Evolutionary conservation across 139 green algal species (phyloP).

Genomic region (Picocystis salinarum): DNA sequence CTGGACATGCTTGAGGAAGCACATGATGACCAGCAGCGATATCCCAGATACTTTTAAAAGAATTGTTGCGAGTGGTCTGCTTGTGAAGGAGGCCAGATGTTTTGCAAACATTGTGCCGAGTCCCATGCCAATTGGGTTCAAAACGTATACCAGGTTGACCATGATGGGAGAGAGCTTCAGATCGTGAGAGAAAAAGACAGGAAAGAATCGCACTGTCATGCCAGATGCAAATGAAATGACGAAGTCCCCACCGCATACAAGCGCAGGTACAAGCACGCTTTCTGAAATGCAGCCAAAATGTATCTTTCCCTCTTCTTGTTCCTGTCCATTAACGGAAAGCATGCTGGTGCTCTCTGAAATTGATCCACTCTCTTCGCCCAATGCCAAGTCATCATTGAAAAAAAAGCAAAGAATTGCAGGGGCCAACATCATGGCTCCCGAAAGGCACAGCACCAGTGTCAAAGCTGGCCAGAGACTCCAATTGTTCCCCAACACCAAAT

Average conservation of each 20-base stretch:
- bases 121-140: neutral
- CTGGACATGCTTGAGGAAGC: neutral
- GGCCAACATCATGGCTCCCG: conserved; percentile 12
- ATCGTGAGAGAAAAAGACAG: conserved; percentile 25
- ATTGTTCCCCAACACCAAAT: conserved; percentile 20
- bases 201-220: conserved; percentile 45
- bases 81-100: neutral
- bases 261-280: conserved; percentile 12
- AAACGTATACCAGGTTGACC: neutral
- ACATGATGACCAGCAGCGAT: conserved; percentile 23
- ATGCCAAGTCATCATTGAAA: conserved; percentile 21
- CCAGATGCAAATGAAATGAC: conserved; percentile 21
- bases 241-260: conserved; percentile 21
- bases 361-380: conserved; percentile 22
- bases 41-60: conserved; percentile 14
- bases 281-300: neutral
- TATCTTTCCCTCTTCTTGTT: neutral
- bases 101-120: neutral
- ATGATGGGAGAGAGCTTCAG: neutral
- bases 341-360: no score
- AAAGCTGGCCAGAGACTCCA: no score
- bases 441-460: conserved; percentile 16
- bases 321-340: no score
- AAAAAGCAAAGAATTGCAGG: conserved; percentile 17
- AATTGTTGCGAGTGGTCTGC: conserved; percentile 4